Evolutionary conservation across 805 yeast species (phyloP).

Genomic region (Candida dendrica): DNA sequence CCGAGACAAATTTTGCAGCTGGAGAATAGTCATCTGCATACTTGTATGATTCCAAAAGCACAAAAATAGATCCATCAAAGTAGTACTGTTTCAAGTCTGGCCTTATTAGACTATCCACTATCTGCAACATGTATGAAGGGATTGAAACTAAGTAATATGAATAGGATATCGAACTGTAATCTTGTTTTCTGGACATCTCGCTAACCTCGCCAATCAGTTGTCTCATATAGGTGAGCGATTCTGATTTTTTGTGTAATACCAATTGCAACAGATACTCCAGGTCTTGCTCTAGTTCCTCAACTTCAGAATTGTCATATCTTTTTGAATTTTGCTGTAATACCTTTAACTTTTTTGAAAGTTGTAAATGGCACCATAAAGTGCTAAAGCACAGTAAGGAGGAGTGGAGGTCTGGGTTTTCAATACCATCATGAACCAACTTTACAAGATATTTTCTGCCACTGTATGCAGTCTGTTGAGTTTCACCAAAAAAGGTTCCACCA

Average conservation of each 20-base stretch:
- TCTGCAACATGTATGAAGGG: conserved; percentile 11
- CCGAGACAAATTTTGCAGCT: conserved; percentile 7
- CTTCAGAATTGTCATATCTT: conserved; percentile 2
- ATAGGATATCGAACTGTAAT: too few relatives aligned
- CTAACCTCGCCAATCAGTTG: conserved; percentile 2
- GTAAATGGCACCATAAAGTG: conserved; percentile 12
- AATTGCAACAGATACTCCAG: background rate
- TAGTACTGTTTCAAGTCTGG: conserved; percentile 6
- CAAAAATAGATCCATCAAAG: conserved; percentile 10
- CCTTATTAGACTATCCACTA: conserved; percentile 8
- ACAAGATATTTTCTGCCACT: conserved; percentile 6
- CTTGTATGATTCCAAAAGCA: conserved; percentile 11
- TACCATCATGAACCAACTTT: conserved; percentile 7
- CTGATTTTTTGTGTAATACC: conserved; percentile 4
- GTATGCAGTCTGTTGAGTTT: conserved; percentile 1
- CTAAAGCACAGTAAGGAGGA: conserved; percentile 5
- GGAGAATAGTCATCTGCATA: conserved; percentile 7
- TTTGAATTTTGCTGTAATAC: background rate
- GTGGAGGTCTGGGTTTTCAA: conserved; percentile 4
- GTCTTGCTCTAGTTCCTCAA: background rate
- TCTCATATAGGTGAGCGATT: conserved; percentile 6
- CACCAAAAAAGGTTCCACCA: conserved; percentile 5
- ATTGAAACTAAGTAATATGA: too few relatives aligned
- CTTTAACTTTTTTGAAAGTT: conserved; percentile 8
- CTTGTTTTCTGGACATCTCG: conserved; percentile 1